Evolutionary conservation across 345 rosid genomes (phyloP), one percentile per base, ranked within the genome.

Genomic region (Eucalyptus caleyi): DNA sequence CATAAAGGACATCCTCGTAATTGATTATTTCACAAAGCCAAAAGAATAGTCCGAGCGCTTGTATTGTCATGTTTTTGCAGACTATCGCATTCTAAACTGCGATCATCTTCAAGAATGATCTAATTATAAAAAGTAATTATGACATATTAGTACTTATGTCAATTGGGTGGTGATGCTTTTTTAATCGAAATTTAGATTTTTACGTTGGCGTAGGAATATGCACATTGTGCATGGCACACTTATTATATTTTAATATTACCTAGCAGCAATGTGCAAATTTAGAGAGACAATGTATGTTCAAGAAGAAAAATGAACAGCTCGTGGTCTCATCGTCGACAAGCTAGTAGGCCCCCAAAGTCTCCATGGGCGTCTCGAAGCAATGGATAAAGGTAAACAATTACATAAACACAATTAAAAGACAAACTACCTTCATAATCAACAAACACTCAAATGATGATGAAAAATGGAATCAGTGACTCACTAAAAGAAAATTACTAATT

Each of bases 221-320:
- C 53, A 15, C 18, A 15, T 50, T 0, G 4, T 51, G 54, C 54
- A 51, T 51, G 21, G 54, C 21, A 51, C 54, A 16, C 8, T 16
- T 50, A 50, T 50, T 50, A 50, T 50, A 50, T 50, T 50, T 50
- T 50, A 50, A 50, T 50, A 15, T 50, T 50, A 50, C 51, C 51
- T 50, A 50, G 18, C 18, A 15, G 51, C 51, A 50, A 50, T n/a
- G 77, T 65, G 11, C 21, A 65, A 65, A 65, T 50, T 50, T 50
- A 50, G 37, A 65, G 10, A 65, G 21, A 1, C 37, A 7, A 65
- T n/a, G 37, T 65, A 65, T 30, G 11, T 14, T n/a, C 77, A n/a
- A 27, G 69, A 60, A 60, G 32, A 27, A 93, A 92, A 26, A 94
- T 90, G 90, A 94, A 91, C 80, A 93, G 93, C 37, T 94, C 90